Conservation (phyloP, 495 filamentous ascomycete species). For the Pseudevernia furfuracea region DNA sequence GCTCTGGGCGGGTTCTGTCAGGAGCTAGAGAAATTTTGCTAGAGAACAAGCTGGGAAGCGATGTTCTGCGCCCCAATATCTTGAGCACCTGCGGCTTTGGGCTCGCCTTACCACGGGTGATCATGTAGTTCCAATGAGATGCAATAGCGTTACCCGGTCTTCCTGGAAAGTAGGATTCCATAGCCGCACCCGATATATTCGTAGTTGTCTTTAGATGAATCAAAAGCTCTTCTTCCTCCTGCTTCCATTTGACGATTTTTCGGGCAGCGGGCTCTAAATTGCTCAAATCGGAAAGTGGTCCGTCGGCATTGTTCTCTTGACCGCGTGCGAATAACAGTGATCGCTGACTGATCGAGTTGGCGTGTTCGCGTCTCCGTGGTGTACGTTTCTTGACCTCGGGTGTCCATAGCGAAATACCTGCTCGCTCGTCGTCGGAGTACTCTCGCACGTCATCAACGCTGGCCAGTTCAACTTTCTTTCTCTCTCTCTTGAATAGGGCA, state of each 20-base stretch:
- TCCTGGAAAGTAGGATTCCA: constrained; percentile 15
- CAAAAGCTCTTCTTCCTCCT: constrained; percentile 13
- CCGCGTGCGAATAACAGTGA: not conserved
- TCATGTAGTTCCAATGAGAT: constrained; percentile 1
- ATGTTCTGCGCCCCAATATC: not conserved
- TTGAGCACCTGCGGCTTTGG: not conserved
- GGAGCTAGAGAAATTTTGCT: not conserved
- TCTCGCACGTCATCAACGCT: not conserved
- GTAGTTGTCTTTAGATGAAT: constrained; percentile 10
- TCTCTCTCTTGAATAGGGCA: not conserved
- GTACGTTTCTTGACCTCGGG: constrained; percentile 1
- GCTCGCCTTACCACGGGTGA: not conserved
- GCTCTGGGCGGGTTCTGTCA: not conserved
- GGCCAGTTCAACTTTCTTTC: not conserved
- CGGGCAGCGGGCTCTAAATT: not conserved
- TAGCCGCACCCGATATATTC: not conserved
- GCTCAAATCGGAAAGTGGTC: not conserved
- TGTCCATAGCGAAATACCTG: constrained; percentile 10
- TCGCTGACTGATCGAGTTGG: not conserved
- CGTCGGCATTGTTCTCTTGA: not conserved
- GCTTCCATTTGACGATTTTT: constrained; percentile 8
- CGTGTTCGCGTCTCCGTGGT: not conserved
- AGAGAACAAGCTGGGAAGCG: not conserved
- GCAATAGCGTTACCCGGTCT: not conserved
- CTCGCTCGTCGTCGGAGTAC: not conserved